Evolutionary conservation across 805 yeast species (phyloP).

Genomic region (Candida corydali): DNA sequence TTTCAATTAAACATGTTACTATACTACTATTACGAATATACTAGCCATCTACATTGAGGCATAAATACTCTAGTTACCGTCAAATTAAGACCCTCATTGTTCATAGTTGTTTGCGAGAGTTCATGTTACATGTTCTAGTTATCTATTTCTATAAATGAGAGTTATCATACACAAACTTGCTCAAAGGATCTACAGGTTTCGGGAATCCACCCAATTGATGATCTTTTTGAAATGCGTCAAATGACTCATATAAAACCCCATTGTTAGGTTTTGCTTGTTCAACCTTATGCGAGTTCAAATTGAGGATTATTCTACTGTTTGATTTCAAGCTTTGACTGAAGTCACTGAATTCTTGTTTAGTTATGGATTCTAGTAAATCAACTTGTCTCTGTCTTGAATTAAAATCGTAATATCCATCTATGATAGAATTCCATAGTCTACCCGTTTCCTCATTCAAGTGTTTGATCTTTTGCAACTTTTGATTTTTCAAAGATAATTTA

Average conservation of each 20-base stretch:
- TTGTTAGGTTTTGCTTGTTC: slow-evolving; percentile 38
- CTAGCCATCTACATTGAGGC: no score
- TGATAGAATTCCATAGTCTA: slow-evolving; percentile 63
- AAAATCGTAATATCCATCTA: slow-evolving; percentile 78
- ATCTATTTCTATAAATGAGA: slow-evolving; percentile 1
- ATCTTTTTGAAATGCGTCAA: slow-evolving; percentile 54
- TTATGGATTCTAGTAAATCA: slow-evolving; percentile 46
- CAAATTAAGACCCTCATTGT: no score
- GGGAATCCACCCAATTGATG: slow-evolving; percentile 60
- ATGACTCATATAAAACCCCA: slow-evolving; percentile 42
- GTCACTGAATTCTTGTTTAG: slow-evolving; percentile 53
- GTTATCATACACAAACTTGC: slow-evolving; percentile 17
- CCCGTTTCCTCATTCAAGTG: slow-evolving; percentile 74
- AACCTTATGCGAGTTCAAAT: slow-evolving; percentile 51
- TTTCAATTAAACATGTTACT: not conserved
- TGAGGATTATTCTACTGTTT: slow-evolving; percentile 18
- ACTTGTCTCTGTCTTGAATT: slow-evolving; percentile 54
- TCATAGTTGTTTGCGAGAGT: no score
- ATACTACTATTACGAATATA: no score
- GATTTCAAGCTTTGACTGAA: slow-evolving; percentile 42
- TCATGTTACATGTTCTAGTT: no score
- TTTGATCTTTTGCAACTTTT: slow-evolving; percentile 67
- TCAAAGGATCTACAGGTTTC: slow-evolving; percentile 37
- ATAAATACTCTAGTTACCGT: no score
- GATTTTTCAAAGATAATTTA: slow-evolving; percentile 62